Base-by-base conservation (phyloP, 768 basidiomycete genomes). In the Cystobasidium ongulense region DNA sequence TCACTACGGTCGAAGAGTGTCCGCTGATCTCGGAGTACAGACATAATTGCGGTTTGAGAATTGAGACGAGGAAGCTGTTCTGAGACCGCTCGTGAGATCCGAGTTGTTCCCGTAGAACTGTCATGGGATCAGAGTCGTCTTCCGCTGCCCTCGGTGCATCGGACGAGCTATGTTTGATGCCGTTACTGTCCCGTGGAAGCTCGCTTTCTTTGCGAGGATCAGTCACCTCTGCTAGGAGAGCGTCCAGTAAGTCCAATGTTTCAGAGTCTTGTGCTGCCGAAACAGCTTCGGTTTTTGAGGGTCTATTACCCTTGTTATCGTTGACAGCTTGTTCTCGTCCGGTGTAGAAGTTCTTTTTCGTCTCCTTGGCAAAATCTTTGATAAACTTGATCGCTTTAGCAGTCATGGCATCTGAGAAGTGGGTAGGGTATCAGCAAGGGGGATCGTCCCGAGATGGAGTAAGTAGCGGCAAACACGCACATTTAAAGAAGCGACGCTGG, bases 31-130 rank as follows among this genome's bases (percentile, higher is more conserved):
- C 86, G 74, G 87, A 89, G 23, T 86, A 84, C 31, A 96, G 82
- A 11, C 92, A 87, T 64, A 98, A 86, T 79, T 98, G 94, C 15
- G 94, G 92, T 78, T 93, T 93, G 74, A 95, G 82, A 38, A 97
- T 84, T n/a, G 92, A 84, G 78, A 90, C 90, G 80, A 90, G 89
- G 78, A 92, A 87, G 50, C 87, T 87, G 77, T 89, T 89, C 64
- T 83, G 76, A 35, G 82, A 76, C 2, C 75, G 67, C 67, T 79
- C 81, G 10, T 78, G 75, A 1, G 57, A 35, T 5, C 29, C 57
- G 11, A 59, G 57, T 21, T 59, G 57, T 76, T 35, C 74, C 76
- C 25, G 70, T 68, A 2, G 76, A 64, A 1, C 59, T 21, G 50
- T 36, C 29, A 35, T 23, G 17, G 68, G 29, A 50, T 75, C 74